Evolutionary conservation across 2,329 filamentous ascomycete species (phyloP), one percentile per base, ranked within the genome.

Genomic region (Microcera coccophila): DNA sequence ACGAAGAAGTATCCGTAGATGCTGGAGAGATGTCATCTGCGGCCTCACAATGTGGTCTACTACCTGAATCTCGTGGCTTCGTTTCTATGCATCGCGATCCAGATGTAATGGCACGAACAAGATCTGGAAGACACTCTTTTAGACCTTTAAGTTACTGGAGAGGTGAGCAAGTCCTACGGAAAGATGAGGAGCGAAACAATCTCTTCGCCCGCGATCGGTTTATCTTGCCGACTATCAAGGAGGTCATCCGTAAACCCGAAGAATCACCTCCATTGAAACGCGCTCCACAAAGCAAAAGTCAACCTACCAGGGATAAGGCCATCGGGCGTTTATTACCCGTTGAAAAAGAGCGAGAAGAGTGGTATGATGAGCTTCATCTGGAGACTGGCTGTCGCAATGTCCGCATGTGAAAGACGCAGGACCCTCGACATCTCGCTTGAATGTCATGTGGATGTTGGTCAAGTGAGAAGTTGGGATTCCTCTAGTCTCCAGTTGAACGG

Each of bases 71-170:
- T 29, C 73, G 75, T 16, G 76, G 77, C 2, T 66, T 81, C 9
- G 71, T 79, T 18, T 77, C 76, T 39, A 61, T 73, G 39, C 72
- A 74, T 32, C 69, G 69, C 22, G 70, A 71, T 8, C 63, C 69
- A 1, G 74, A 81, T 40, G 71, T 67, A 19, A 70, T 78, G 48
- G 72, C 73, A 20, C 77, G 74, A 34, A 87, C 84, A 38, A 82
- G 89, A 41, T 91, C 85, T 11, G 90, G 89, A 2, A 81, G 93
- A 43, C 79, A 81, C 39, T 88, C 87, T 8, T 83, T 88, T 48
- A 80, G 81, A 47, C 93, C 90, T 1, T 68, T 96, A 24, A 81
- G 87, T 18, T 95, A 78, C 62, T 97, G 91, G 91, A 82, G 82
- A 56, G 90, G 90, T 52, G 91, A 97, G 62, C 79, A 79, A 41